phyloP scores from a whole-genome alignment of 208 protist genomes.

The Trypanosoma theileri region DNA sequence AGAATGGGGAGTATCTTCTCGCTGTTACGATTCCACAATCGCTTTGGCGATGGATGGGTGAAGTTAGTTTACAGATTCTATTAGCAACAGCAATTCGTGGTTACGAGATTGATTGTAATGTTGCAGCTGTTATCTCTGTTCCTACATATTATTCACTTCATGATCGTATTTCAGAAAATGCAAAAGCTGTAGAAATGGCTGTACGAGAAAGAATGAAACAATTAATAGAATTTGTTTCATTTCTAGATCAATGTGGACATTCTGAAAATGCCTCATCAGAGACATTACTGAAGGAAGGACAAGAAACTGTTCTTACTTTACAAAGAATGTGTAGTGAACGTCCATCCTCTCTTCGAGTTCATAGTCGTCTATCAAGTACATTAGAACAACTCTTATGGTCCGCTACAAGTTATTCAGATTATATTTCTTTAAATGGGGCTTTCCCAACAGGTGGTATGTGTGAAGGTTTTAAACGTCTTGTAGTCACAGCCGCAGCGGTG shows the following conservation, averaged over 20 bases:
- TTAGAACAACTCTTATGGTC: constrained; percentile 43
- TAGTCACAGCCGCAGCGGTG: constrained; percentile 26
- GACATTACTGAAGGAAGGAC: background rate
- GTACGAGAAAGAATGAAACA: constrained; percentile 32
- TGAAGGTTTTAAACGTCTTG: constrained; percentile 24
- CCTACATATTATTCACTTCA: constrained; percentile 49
- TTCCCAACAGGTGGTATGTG: constrained; percentile 34
- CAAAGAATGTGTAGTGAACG: constrained; percentile 33
- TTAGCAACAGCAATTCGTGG: constrained; percentile 47
- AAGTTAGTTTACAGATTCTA: constrained; percentile 32
- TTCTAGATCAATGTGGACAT: constrained; percentile 13
- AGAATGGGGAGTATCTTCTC: constrained; percentile 46
- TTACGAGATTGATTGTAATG: constrained; percentile 30
- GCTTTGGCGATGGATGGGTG: constrained; percentile 48
- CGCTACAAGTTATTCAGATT: constrained; percentile 32
- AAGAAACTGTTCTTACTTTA: constrained; percentile 20
- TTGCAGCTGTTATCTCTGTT: constrained; percentile 19
- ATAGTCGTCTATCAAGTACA: constrained; percentile 26
- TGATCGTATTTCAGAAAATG: constrained; percentile 35
- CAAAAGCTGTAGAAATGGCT: constrained; percentile 32
- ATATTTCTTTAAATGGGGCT: constrained; percentile 38
- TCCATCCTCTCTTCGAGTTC: constrained; percentile 32
- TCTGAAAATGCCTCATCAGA: constrained; percentile 8
- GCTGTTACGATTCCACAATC: constrained; percentile 34
- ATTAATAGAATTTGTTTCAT: constrained; percentile 18